phyloP scores from a whole-genome alignment of 2,329 filamentous ascomycete species.

The Trichoderma harzianum region DNA sequence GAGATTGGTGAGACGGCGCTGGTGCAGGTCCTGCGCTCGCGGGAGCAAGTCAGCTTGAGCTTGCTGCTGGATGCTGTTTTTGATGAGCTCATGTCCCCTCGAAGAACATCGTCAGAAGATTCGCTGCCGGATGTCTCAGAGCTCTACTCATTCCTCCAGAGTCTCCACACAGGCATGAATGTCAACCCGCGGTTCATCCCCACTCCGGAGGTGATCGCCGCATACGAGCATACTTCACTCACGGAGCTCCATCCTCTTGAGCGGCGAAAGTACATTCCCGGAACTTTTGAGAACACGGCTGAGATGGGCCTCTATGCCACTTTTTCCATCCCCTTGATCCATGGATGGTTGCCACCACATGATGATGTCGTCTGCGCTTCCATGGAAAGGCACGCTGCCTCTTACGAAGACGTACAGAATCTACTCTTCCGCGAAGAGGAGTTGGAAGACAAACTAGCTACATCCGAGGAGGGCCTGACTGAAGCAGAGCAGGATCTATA shows the following conservation, averaged over 20 bases:
- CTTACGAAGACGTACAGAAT: constrained; percentile 90
- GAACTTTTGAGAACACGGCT: constrained; percentile 79
- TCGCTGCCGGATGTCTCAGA: constrained; percentile 82
- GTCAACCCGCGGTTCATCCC: constrained; percentile 88
- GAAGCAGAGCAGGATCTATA: constrained; percentile 74
- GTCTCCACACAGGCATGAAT: constrained; percentile 94
- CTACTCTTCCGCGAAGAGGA: constrained; percentile 87
- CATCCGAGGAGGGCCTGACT: constrained; percentile 50
- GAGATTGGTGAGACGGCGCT: constrained; percentile 63
- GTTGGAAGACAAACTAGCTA: constrained; percentile 69
- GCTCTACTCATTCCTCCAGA: constrained; percentile 81
- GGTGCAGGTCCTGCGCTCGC: constrained; percentile 69
- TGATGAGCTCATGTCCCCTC: constrained; percentile 82
- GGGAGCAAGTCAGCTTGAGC: constrained; percentile 85
- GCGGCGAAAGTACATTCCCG: constrained; percentile 51
- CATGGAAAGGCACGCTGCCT: constrained; percentile 70
- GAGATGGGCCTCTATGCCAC: constrained; percentile 91
- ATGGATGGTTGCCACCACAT: constrained; percentile 82
- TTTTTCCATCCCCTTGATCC: constrained; percentile 83
- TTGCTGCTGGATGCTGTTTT: constrained; percentile 85
- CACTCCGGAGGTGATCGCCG: constrained; percentile 43
- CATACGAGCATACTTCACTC: constrained; percentile 51
- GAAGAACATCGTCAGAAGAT: constrained; percentile 59
- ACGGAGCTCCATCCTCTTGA: constrained; percentile 51
- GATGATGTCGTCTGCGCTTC: constrained; percentile 65